Conservation (phyloP, 2,329 filamentous ascomycete species). For the Colletotrichum siamense region DNA sequence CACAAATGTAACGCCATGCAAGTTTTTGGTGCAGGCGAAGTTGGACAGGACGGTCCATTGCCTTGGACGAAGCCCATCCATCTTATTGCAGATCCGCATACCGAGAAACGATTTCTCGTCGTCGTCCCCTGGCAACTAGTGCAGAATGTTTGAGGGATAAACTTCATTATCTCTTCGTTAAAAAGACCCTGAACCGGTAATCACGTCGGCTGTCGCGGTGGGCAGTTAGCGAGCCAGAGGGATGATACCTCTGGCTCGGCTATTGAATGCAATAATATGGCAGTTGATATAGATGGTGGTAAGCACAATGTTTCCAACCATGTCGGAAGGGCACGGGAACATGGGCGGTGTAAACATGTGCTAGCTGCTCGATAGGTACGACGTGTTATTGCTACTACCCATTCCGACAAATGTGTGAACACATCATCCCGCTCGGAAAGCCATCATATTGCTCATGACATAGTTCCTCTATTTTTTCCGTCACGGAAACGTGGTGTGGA, state of each 20-base stretch:
- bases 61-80: not conserved
- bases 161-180: not conserved
- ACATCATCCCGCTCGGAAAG: not conserved
- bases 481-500: not conserved
- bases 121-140: not conserved
- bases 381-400: not conserved
- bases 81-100: constrained; percentile 2
- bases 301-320: not conserved
- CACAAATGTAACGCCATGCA: constrained; percentile 7
- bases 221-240: not conserved
- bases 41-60: not conserved
- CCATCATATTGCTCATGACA: not conserved
- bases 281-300: not conserved
- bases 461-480: not conserved
- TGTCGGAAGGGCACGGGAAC: not conserved
- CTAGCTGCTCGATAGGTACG: not conserved
- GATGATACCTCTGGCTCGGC: not conserved
- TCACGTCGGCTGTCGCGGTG: constrained; percentile 2
- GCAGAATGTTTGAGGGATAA: not conserved
- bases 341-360: not conserved
- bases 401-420: not conserved
- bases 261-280: not conserved
- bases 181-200: not conserved
- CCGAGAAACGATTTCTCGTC: not conserved
- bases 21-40: not conserved